A percentile compares a stretch with the other conserved stretches of the same genome.
Conservation (phyloP, 2,329 filamentous ascomycete species). For the Clonostachys sp. region DNA sequence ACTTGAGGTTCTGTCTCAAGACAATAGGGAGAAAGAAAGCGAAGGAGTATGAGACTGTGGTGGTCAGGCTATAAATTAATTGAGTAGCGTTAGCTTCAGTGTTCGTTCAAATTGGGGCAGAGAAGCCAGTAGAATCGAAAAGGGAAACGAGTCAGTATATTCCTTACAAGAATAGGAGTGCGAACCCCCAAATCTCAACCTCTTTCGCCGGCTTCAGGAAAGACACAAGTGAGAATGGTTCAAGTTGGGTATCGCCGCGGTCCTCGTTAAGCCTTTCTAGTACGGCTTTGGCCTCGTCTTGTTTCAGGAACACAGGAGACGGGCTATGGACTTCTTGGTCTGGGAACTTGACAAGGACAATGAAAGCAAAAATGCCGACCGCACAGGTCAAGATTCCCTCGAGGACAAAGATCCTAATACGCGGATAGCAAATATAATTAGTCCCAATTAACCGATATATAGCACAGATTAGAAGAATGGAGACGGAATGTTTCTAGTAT, state of each 20-base stretch:
- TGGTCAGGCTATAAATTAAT: not conserved
- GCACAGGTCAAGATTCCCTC: constrained; percentile 19
- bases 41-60: not conserved
- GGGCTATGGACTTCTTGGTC: constrained; percentile 1
- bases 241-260: constrained; percentile 5
- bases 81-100: no score
- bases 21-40: not conserved
- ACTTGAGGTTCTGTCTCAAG: no score
- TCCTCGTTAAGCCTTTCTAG: constrained; percentile 7
- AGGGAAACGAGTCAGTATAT: no score
- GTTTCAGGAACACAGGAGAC: constrained; percentile 1
- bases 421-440: no score
- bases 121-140: no score
- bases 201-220: constrained; percentile 5
- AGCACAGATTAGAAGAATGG: no score
- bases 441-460: no score
- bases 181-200: constrained; percentile 7
- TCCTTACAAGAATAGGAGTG: constrained; percentile 5
- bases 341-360: constrained; percentile 15
- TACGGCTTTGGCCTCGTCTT: constrained; percentile 4
- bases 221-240: constrained; percentile 5
- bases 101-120: no score
- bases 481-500: no score
- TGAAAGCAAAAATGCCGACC: constrained; percentile 22
- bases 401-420: constrained; percentile 10